phyloP scores from a whole-genome alignment of 495 filamentous ascomycete genomes.

The Xylaria longipes region DNA sequence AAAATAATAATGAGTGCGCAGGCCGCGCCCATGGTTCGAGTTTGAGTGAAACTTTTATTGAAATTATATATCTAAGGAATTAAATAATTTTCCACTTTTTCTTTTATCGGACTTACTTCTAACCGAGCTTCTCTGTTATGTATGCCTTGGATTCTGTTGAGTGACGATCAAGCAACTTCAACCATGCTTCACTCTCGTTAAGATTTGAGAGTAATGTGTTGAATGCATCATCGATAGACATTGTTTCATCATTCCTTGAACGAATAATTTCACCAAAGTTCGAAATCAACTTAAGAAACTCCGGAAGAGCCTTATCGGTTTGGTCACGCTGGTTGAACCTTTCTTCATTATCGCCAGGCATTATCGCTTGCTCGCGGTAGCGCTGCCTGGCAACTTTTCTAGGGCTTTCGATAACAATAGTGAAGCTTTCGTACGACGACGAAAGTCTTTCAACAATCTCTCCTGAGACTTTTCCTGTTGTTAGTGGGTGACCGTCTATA shows the following conservation, averaged over 20 bases:
- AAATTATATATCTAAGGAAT: neutral
- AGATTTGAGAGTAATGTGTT: neutral
- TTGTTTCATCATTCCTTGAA: neutral
- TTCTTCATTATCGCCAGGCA: neutral
- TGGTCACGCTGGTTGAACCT: neutral
- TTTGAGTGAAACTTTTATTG: neutral
- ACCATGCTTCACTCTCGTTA: neutral
- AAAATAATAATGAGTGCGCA: neutral
- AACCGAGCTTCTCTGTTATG: neutral
- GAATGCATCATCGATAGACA: slow-evolving; percentile 8
- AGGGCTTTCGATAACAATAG: slow-evolving; percentile 7
- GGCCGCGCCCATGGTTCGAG: neutral
- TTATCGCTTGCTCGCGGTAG: slow-evolving; percentile 1
- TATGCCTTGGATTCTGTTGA: neutral
- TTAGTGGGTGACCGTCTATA: slow-evolving; percentile 17
- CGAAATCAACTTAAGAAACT: slow-evolving; percentile 3
- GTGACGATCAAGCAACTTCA: too few relatives aligned
- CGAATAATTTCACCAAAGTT: neutral
- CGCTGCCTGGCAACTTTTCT: neutral
- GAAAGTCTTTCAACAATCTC: neutral
- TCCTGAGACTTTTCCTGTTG: neutral
- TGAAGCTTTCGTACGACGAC: neutral
- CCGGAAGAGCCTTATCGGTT: neutral
- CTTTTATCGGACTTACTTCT: neutral
- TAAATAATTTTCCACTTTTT: neutral